Evolutionary conservation across 805 yeast genomes (phyloP).

Genomic region (Metschnikowia lochheadii): DNA sequence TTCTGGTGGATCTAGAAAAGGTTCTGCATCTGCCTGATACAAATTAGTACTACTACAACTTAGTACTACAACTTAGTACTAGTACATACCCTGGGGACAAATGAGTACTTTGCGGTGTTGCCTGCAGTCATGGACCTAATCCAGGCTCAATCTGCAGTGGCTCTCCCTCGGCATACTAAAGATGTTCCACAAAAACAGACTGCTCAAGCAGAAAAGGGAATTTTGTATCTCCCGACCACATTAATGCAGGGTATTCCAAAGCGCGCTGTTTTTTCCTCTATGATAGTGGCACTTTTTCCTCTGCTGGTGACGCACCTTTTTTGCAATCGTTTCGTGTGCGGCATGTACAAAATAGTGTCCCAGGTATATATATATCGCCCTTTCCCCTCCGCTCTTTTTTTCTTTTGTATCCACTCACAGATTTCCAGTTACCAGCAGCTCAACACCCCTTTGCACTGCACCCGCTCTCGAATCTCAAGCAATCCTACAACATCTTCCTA

Average conservation of each 20-base stretch:
- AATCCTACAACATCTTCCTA: not conserved
- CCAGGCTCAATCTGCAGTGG: too few species aligned
- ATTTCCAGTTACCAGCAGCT: not conserved
- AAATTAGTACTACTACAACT: too few species aligned
- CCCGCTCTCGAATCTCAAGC: not conserved
- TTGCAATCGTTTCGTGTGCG: not conserved
- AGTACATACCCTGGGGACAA: too few species aligned
- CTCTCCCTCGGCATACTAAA: not conserved
- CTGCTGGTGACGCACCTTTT: conserved; percentile 1
- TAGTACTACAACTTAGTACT: too few species aligned
- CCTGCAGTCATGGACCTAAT: too few species aligned
- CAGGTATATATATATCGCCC: not conserved
- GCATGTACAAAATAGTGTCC: conserved; percentile 1
- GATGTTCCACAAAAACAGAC: not conserved
- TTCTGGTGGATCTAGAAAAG: too few species aligned
- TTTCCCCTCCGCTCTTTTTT: not conserved
- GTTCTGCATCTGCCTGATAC: too few species aligned
- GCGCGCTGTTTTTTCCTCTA: not conserved
- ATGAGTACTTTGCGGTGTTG: too few species aligned
- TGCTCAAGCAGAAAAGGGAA: not conserved
- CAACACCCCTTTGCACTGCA: not conserved
- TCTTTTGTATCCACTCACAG: not conserved
- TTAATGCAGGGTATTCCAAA: not conserved
- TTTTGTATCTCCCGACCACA: not conserved
- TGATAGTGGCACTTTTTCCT: not conserved